These are phyloP conservation scores for Pyrenophora teres DNA, from an alignment of 2,329 filamentous ascomycete genomes.

Conservation along the genomic window DNA sequence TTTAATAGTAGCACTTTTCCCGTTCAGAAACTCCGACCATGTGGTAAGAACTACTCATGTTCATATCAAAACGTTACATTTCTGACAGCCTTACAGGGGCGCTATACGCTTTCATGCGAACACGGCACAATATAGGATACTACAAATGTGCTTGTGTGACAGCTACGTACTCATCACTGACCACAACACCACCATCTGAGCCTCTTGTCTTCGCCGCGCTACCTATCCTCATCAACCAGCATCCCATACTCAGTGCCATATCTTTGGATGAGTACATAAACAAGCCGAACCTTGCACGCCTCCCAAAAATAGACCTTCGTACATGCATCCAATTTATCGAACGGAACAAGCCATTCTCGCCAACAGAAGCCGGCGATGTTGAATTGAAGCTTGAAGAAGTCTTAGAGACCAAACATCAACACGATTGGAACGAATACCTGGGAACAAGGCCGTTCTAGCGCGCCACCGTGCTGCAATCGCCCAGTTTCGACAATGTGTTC, in stretches of 20 bases:
- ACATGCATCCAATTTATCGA: neutral
- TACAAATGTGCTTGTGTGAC: neutral
- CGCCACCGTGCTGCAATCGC: constrained; percentile 41
- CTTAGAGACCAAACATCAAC: constrained; percentile 45
- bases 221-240: neutral
- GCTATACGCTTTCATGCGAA: neutral
- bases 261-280: neutral
- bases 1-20: neutral
- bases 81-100: neutral
- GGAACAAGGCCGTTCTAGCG: constrained; percentile 47
- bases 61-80: too few relatives aligned
- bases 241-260: neutral
- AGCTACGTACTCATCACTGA: neutral
- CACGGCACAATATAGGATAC: neutral
- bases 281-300: neutral
- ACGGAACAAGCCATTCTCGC: neutral
- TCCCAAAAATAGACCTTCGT: neutral
- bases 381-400: constrained; percentile 44
- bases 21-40: neutral
- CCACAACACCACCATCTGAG: neutral
- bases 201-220: neutral
- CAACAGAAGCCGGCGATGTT: neutral
- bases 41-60: neutral
- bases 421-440: constrained; percentile 27
- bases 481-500: constrained; percentile 32